Base-by-base conservation (phyloP, 192 early-diverging fungal species). In the Backusella morwellensis region DNA sequence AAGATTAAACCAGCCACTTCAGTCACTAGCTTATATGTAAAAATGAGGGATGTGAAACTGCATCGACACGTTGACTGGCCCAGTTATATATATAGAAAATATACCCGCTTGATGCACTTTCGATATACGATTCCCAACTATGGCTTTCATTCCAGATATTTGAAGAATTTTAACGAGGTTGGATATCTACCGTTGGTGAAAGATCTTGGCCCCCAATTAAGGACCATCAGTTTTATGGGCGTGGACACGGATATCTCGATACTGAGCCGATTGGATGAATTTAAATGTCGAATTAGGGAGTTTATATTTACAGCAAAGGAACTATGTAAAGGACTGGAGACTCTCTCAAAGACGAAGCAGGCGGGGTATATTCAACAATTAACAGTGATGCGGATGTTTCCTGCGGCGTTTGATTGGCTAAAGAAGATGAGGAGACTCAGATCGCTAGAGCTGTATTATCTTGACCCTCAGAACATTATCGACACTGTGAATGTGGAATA, bases 1-100 rank as follows among this genome's bases (percentile, higher is more conserved):
- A 14, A 29, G 3, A 63, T 63, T 29, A 63, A 63, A 63, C 56
- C 56, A 23, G 56, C 56, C 23, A 63, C 56, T 3, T 63, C 21
- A 0, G 56, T 63, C 23, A 63, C 26, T 9, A 63, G 23, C n/a
- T 14, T 63, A 5, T 63, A 63, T 63, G 56, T 63, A 63, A 63
- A 63, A 9, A 63, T 63, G 56, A 63, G 56, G 9, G 56, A 63
- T 63, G 23, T 63, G n/a, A 63, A 63, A 63, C 56, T 63, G 56
- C 56, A 63, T 29, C 56, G 56, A 29, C 56, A 63, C 26, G 56
- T 63, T 14, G 56, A 63, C 56, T 63, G 56, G 56, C 56, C 56
- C 9, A 29, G 4, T 12, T 63, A 63, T 29, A 26, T 63, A 63
- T 12, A 63, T 29, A 63, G 26, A 63, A 63, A 63, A 26, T 63